phyloP scores from a whole-genome alignment of 2,329 filamentous ascomycete genomes.

The Paecilomyces variotii region DNA sequence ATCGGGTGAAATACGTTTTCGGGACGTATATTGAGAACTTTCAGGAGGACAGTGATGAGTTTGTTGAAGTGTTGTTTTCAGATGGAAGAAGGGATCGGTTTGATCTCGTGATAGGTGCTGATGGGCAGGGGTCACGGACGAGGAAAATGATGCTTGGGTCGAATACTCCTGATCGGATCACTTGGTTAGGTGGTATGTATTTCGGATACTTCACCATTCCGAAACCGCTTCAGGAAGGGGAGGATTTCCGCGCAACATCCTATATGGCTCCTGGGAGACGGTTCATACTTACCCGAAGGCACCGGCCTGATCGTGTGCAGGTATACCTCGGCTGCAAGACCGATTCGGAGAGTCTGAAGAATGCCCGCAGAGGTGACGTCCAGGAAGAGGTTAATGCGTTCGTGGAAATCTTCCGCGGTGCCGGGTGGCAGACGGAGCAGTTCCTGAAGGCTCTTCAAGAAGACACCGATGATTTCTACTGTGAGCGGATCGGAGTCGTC shows the following conservation, averaged over 20 bases:
- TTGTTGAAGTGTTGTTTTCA: constrained; percentile 15
- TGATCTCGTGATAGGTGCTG: constrained; percentile 23
- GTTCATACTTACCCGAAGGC: constrained; percentile 35
- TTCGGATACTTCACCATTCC: constrained; percentile 32
- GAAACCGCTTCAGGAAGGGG: constrained; percentile 12
- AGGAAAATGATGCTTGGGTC: constrained; percentile 13
- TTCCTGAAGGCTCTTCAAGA: constrained; percentile 36
- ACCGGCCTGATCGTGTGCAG: constrained; percentile 29
- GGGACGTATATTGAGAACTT: constrained; percentile 20
- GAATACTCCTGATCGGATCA: constrained; percentile 11
- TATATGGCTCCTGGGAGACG: constrained; percentile 30
- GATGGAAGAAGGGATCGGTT: constrained; percentile 13
- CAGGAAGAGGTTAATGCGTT: constrained; percentile 34
- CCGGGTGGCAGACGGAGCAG: constrained; percentile 39
- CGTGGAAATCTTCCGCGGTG: constrained; percentile 32
- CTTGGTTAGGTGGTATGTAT: constrained; percentile 16
- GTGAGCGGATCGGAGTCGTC: constrained; percentile 38
- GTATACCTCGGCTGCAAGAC: constrained; percentile 29
- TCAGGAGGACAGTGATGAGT: constrained; percentile 9
- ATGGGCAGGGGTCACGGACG: constrained; percentile 19
- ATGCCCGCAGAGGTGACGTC: constrained; percentile 22
- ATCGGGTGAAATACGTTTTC: constrained; percentile 22
- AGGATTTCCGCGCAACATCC: constrained; percentile 29
- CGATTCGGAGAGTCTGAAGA: constrained; percentile 17
- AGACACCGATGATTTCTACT: constrained; percentile 39